Conservation (phyloP, 2,329 filamentous ascomycete species). For the Diplocarpon mali region DNA sequence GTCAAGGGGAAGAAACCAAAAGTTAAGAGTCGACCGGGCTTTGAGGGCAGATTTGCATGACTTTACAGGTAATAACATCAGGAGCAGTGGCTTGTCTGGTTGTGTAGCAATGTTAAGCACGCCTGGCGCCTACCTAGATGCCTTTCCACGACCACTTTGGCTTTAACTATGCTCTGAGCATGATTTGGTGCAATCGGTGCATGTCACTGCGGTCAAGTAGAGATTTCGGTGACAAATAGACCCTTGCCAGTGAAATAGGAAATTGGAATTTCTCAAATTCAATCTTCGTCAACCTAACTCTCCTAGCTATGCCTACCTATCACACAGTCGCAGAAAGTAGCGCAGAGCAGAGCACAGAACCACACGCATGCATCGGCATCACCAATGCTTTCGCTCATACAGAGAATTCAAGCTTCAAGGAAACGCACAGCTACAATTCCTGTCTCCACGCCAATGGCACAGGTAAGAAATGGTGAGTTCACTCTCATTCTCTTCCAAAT, state of each 20-base stretch:
- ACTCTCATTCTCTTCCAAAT: no score
- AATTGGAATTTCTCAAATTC: no score
- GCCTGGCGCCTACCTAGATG: no score
- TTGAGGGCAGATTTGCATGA: slow-evolving; percentile 40
- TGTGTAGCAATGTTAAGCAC: slow-evolving; percentile 2
- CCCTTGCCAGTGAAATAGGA: no score
- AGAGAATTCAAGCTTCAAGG: not conserved
- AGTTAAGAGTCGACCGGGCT: slow-evolving; percentile 40
- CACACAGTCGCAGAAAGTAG: slow-evolving; percentile 5
- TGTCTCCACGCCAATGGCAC: not conserved
- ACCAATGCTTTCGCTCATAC: not conserved
- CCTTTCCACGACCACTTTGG: no score
- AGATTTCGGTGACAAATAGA: no score
- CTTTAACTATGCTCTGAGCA: no score
- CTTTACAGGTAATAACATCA: slow-evolving; percentile 16
- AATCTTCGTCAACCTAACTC: not conserved
- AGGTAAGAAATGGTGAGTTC: not conserved
- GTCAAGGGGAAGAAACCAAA: slow-evolving; percentile 36
- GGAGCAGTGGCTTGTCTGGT: not conserved
- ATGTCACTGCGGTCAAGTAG: no score
- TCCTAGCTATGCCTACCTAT: not conserved
- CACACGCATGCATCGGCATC: not conserved
- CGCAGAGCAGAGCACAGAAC: slow-evolving; percentile 6
- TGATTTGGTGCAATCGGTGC: no score
- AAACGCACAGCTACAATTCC: not conserved